phyloP scores from a whole-genome alignment of 192 early-diverging fungal species.

The Jimgerdemannia lactiflua region DNA sequence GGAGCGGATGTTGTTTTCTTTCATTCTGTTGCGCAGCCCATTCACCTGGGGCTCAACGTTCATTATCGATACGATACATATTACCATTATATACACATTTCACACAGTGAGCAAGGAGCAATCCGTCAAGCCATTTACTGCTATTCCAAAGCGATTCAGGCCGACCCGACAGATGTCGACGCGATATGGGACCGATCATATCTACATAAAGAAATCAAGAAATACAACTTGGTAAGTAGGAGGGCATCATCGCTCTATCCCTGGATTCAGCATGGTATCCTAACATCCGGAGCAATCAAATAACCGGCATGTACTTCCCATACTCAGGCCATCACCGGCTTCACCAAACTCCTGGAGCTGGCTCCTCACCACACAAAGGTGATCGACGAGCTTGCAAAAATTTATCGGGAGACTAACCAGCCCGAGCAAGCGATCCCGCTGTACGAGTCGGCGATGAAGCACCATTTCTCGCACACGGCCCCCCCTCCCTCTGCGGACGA shows the following conservation, averaged over 20 bases:
- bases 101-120: constrained; percentile 51
- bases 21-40: no score
- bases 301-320: not conserved
- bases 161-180: constrained; percentile 63
- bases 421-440: constrained; percentile 56
- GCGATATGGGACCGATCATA: constrained; percentile 68
- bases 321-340: constrained; percentile 54
- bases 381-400: constrained; percentile 57
- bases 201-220: constrained; percentile 53
- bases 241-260: not conserved
- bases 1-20: not conserved
- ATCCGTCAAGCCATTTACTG: constrained; percentile 86
- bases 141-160: constrained; percentile 60
- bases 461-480: constrained; percentile 26
- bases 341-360: constrained; percentile 49
- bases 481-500: constrained; percentile 28
- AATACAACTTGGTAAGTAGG: constrained; percentile 45
- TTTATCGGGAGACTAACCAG: constrained; percentile 54
- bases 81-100: no score
- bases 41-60: no score
- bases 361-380: constrained; percentile 67
- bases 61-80: no score
- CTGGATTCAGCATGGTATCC: not conserved
- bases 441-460: constrained; percentile 51
- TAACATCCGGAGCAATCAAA: not conserved